Conservation (phyloP, 306 rosid species). For the Pyrus betulifolia region DNA sequence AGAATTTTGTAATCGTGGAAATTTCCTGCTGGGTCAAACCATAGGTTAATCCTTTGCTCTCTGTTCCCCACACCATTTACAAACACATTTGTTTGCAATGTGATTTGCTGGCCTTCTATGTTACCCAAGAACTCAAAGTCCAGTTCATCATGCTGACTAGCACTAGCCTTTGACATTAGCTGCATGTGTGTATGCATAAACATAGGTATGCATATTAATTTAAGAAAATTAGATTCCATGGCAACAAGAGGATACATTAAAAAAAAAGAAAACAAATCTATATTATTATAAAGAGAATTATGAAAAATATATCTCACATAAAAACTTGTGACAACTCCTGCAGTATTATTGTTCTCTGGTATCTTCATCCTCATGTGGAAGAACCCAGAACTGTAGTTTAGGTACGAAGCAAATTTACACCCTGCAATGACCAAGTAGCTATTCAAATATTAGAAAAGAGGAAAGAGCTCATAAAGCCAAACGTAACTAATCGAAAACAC, state of each 20-base stretch:
- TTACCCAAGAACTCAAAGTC: constrained; percentile 72
- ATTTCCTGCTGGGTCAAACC: constrained; percentile 53
- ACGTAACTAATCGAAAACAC: no score
- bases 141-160: constrained; percentile 33
- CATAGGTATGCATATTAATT: no score
- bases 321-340: constrained; percentile 46
- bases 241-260: not conserved
- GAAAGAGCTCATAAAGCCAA: no score
- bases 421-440: not conserved
- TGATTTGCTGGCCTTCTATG: constrained; percentile 31
- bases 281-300: not conserved
- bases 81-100: constrained; percentile 52
- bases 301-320: constrained; percentile 23
- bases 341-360: constrained; percentile 32
- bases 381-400: constrained; percentile 41
- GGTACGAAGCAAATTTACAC: constrained; percentile 47
- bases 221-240: not conserved
- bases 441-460: not conserved
- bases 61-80: constrained; percentile 36
- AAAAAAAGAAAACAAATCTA: not conserved
- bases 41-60: constrained; percentile 49
- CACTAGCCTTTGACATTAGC: constrained; percentile 24
- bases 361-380: constrained; percentile 41
- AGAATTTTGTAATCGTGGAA: constrained; percentile 42
- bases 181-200: not conserved